Percentiles rank a stretch among this genome's conserved stretches.
phyloP scores from a whole-genome alignment of 2,329 filamentous ascomycete genomes.

The Davidsoniella virescens region DNA sequence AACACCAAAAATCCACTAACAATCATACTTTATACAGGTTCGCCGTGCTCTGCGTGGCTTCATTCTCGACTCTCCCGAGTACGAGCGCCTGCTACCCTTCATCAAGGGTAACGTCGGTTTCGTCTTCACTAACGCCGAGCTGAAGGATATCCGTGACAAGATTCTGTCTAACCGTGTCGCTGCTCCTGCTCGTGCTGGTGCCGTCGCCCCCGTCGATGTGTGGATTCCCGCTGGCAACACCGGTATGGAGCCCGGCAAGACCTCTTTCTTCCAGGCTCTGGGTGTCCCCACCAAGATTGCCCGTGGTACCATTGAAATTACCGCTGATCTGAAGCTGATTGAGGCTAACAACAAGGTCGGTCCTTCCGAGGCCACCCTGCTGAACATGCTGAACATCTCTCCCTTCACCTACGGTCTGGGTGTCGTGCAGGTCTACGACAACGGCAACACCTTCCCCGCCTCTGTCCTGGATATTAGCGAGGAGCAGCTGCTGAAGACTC shows the following conservation, averaged over 20 bases:
- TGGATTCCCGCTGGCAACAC: slow-evolving; percentile 97
- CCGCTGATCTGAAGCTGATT: slow-evolving; percentile 91
- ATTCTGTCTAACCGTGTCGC: slow-evolving; percentile 95
- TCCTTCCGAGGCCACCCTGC: slow-evolving; percentile 92
- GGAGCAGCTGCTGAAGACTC: slow-evolving; percentile 75
- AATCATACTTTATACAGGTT: slow-evolving; percentile 35
- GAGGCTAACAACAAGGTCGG: slow-evolving; percentile 89
- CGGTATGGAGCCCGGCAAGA: slow-evolving; percentile 99
- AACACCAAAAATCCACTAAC: not conserved
- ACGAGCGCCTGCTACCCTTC: slow-evolving; percentile 90
- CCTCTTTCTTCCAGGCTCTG: slow-evolving; percentile 99
- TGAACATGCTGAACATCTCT: slow-evolving; percentile 99
- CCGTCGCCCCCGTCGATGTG: slow-evolving; percentile 83
- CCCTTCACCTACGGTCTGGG: slow-evolving; percentile 99
- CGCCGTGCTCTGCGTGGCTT: slow-evolving; percentile 97
- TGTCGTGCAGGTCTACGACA: slow-evolving; percentile 90
- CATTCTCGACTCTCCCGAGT: slow-evolving; percentile 78
- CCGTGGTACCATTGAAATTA: slow-evolving; percentile 99
- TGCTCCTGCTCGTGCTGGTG: slow-evolving; percentile 94
- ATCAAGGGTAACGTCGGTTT: slow-evolving; percentile 98
- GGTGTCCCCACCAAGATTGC: slow-evolving; percentile 99
- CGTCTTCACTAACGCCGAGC: slow-evolving; percentile 96
- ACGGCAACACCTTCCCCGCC: slow-evolving; percentile 81
- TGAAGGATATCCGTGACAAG: slow-evolving; percentile 85
- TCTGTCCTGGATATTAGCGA: slow-evolving; percentile 85